These are phyloP conservation scores for Citrullus amarus DNA, from an alignment of 306 rosid genomes.

Conservation along the genomic window DNA sequence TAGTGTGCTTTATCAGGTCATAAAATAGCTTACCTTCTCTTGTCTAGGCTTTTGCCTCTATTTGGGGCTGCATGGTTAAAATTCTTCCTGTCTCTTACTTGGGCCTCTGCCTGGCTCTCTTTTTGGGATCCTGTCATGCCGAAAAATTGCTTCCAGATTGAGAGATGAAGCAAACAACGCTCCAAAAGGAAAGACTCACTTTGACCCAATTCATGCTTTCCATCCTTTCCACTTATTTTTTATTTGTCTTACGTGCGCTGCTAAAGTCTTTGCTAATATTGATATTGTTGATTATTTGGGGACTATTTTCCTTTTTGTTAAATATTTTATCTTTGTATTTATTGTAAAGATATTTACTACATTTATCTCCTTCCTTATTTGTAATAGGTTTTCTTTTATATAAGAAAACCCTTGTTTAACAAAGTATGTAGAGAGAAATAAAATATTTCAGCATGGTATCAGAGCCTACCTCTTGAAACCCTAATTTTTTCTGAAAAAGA, in stretches of 20 bases:
- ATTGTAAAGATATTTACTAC: too few relatives aligned
- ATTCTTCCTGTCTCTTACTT: neutral
- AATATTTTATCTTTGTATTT: too few relatives aligned
- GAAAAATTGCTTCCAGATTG: neutral
- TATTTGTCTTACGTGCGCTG: neutral
- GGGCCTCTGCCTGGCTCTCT: neutral
- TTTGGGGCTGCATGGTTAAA: neutral
- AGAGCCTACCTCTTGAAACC: too few relatives aligned
- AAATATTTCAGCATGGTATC: too few relatives aligned
- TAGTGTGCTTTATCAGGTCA: neutral
- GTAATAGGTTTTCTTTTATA: too few relatives aligned
- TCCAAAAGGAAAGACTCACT: neutral
- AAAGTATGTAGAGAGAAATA: too few relatives aligned
- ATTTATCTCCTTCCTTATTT: too few relatives aligned
- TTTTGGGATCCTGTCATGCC: neutral
- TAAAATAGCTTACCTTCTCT: neutral
- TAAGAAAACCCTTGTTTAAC: too few relatives aligned
- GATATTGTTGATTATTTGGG: neutral
- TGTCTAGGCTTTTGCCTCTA: neutral
- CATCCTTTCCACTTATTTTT: neutral
- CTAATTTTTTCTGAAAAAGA: too few relatives aligned
- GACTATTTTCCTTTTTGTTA: too few relatives aligned
- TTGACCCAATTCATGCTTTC: neutral
- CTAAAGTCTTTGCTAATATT: neutral
- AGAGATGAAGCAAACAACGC: neutral